These are phyloP conservation scores for Dendrobium huoshanense DNA, from an alignment of 106 monocot genomes.

Conservation along the genomic window DNA sequence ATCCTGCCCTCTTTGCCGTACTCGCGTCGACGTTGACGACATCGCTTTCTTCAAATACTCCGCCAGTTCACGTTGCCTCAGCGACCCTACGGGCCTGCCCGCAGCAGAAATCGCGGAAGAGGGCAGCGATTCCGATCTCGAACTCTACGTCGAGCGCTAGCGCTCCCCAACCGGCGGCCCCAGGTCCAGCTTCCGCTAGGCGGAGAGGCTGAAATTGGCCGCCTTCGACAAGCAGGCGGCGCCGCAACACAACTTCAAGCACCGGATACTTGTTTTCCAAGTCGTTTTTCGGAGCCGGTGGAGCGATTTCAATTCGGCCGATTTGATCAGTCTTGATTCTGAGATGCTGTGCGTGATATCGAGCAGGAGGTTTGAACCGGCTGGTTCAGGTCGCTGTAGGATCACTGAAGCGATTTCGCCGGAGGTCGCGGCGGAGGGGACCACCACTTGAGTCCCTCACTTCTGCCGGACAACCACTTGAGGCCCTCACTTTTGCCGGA, in stretches of 20 bases:
- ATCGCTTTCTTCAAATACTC: conserved; percentile 40
- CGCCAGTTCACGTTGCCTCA: conserved; percentile 31
- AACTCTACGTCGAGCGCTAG: conserved; percentile 55
- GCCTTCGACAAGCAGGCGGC: background rate
- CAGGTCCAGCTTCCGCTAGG: background rate
- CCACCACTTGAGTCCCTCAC: no score
- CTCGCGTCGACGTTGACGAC: conserved; percentile 33
- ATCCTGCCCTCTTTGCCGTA: conserved; percentile 75
- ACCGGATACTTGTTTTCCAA: conserved; percentile 64
- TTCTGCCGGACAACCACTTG: no score
- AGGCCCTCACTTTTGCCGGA: no score
- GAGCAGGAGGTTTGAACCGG: conserved; percentile 27
- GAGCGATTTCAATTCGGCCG: conserved; percentile 82
- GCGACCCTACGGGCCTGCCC: conserved; percentile 4
- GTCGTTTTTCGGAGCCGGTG: conserved; percentile 65
- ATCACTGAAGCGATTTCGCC: background rate
- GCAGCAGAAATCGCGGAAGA: background rate
- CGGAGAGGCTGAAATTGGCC: background rate
- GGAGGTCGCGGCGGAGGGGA: background rate
- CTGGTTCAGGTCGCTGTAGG: background rate
- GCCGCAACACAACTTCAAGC: conserved; percentile 48
- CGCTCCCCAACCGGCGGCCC: background rate
- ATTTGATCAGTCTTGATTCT: conserved; percentile 53
- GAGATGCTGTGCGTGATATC: conserved; percentile 58
- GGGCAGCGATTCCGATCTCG: conserved; percentile 5